These are phyloP conservation scores for Cytospora schulzeri DNA, from an alignment of 2,329 filamentous ascomycete species.

Conservation along the genomic window DNA sequence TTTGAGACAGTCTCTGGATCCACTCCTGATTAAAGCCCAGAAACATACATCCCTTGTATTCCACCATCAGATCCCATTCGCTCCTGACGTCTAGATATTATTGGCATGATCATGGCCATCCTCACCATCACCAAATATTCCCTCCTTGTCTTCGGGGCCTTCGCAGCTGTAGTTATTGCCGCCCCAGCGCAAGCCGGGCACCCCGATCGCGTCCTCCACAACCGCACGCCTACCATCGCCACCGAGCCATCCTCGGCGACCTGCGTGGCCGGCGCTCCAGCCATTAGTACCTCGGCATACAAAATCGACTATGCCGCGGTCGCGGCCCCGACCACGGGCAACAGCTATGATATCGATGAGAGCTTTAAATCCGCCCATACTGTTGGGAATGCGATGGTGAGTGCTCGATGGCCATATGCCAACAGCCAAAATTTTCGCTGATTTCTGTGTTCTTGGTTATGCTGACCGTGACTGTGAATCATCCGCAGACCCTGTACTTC, in stretches of 20 bases:
- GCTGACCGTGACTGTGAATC: not conserved
- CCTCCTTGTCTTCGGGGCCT: not conserved
- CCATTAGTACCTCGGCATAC: slow-evolving; percentile 10
- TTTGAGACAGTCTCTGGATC: not conserved
- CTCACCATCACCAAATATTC: not conserved
- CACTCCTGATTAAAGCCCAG: not conserved
- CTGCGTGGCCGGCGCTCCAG: slow-evolving; percentile 14
- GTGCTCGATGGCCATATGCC: too few species aligned
- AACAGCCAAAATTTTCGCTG: too few species aligned
- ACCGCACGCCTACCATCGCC: not conserved
- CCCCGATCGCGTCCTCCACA: not conserved
- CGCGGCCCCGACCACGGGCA: slow-evolving; percentile 6
- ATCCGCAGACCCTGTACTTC: slow-evolving; percentile 26
- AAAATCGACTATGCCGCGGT: slow-evolving; percentile 18
- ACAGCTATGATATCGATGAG: slow-evolving; percentile 24
- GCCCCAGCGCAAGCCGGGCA: not conserved
- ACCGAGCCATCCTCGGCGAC: not conserved
- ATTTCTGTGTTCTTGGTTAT: too few species aligned
- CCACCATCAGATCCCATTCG: not conserved
- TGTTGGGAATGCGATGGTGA: slow-evolving; percentile 25
- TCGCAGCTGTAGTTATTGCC: slow-evolving; percentile 4
- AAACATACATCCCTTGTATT: not conserved
- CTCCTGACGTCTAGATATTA: not conserved
- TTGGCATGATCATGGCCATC: not conserved
- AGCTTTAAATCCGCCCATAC: slow-evolving; percentile 15